Evolutionary conservation across 2,329 filamentous ascomycete genomes (phyloP).

Genomic region (Niveomyces coronatus): DNA sequence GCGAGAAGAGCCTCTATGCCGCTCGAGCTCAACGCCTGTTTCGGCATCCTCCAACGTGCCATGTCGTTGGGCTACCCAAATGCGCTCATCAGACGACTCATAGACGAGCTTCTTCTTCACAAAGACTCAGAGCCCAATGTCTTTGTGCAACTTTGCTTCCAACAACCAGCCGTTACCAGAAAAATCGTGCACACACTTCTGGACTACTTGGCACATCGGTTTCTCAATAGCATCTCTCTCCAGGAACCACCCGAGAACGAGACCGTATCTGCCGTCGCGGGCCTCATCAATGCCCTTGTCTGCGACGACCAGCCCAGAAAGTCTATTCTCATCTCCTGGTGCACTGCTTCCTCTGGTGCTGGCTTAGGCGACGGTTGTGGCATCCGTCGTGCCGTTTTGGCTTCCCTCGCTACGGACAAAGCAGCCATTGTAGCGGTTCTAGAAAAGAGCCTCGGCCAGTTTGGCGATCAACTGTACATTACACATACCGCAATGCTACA

Average conservation of each 20-base stretch:
- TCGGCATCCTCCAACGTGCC: slow-evolving; percentile 44
- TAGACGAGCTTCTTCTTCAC: slow-evolving; percentile 29
- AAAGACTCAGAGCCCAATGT: slow-evolving; percentile 12
- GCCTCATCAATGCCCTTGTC: slow-evolving; percentile 42
- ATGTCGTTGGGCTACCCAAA: slow-evolving; percentile 62
- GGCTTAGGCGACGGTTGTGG: slow-evolving; percentile 53
- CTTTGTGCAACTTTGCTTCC: slow-evolving; percentile 23
- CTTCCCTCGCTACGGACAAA: slow-evolving; percentile 42
- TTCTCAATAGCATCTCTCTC: slow-evolving; percentile 27
- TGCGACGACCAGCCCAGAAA: slow-evolving; percentile 37
- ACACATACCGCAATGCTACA: slow-evolving; percentile 74
- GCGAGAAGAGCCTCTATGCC: slow-evolving; percentile 21
- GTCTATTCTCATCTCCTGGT: slow-evolving; percentile 51
- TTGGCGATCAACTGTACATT: slow-evolving; percentile 81
- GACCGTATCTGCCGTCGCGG: slow-evolving; percentile 46
- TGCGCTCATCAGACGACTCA: slow-evolving; percentile 24
- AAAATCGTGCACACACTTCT: slow-evolving; percentile 20
- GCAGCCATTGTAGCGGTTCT: slow-evolving; percentile 45
- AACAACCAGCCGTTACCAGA: slow-evolving; percentile 17
- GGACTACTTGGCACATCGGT: slow-evolving; percentile 34
- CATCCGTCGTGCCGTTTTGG: slow-evolving; percentile 56
- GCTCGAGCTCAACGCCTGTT: slow-evolving; percentile 31
- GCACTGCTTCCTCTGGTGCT: slow-evolving; percentile 52
- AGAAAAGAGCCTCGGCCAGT: slow-evolving; percentile 60
- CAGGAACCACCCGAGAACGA: slow-evolving; percentile 22